Evolutionary conservation across 1,139 yeast genomes (phyloP).

Genomic region (Hyphopichia khmerensis): DNA sequence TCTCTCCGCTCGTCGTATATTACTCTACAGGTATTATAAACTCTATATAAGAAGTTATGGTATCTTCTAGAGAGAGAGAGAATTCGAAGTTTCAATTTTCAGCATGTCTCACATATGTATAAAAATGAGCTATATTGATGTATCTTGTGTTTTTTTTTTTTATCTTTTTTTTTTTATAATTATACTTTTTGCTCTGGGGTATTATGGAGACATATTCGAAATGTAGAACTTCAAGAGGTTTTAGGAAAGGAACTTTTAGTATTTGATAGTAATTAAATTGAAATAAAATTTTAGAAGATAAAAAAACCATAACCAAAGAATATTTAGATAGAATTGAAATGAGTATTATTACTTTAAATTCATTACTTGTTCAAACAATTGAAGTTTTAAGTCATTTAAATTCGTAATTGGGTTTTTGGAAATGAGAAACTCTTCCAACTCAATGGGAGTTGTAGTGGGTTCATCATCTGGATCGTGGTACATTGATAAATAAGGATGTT

Average conservation of each 20-base stretch:
- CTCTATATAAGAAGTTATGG: background rate
- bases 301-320: constrained; percentile 1
- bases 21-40: background rate
- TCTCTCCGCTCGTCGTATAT: background rate
- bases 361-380: constrained; percentile 59
- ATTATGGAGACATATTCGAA: background rate
- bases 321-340: background rate
- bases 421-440: constrained; percentile 61
- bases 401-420: constrained; percentile 55
- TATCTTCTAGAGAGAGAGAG: background rate
- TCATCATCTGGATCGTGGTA: constrained; percentile 76
- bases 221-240: too few species aligned
- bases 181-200: background rate
- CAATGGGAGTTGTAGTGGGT: constrained; percentile 58
- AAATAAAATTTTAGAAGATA: background rate
- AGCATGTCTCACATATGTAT: background rate
- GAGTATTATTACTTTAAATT: background rate
- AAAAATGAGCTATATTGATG: background rate
- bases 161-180: background rate
- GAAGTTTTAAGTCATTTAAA: constrained; percentile 46
- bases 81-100: too few species aligned
- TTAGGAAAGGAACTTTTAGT: too few species aligned
- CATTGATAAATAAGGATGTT: constrained; percentile 62
- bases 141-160: background rate
- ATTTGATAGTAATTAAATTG: background rate